phyloP scores from a whole-genome alignment of 805 yeast genomes.

The Candida peoriensis region DNA sequence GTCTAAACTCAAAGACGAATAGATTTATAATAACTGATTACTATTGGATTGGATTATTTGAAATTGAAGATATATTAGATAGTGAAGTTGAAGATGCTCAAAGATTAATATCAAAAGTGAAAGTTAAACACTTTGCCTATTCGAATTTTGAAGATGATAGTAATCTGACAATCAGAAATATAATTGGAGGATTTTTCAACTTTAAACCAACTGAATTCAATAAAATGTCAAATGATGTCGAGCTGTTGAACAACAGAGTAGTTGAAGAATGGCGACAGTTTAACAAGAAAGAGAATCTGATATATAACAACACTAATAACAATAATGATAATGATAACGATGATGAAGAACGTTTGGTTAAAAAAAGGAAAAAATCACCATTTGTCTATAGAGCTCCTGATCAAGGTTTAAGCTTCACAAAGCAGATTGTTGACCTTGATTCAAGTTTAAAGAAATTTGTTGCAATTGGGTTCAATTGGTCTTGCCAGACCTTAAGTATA shows the following conservation, averaged over 20 bases:
- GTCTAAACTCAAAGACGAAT: slow-evolving; percentile 22
- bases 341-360: too few relatives aligned
- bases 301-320: background rate
- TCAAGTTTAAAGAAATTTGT: slow-evolving; percentile 10
- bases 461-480: slow-evolving; percentile 23
- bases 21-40: slow-evolving; percentile 24
- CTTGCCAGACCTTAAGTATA: slow-evolving; percentile 23
- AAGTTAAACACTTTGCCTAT: slow-evolving; percentile 20
- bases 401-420: slow-evolving; percentile 15
- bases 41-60: slow-evolving; percentile 24
- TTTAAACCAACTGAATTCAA: slow-evolving; percentile 8
- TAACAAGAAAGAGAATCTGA: slow-evolving; percentile 1
- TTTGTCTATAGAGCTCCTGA: slow-evolving; percentile 13
- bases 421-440: slow-evolving; percentile 17
- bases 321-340: too few relatives aligned
- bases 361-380: slow-evolving; percentile 13
- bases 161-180: slow-evolving; percentile 19
- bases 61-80: slow-evolving; percentile 21
- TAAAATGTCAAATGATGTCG: slow-evolving; percentile 4
- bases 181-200: slow-evolving; percentile 20
- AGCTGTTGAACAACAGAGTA: slow-evolving; percentile 12
- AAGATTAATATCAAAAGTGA: slow-evolving; percentile 20
- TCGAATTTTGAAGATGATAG: slow-evolving; percentile 18
- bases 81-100: slow-evolving; percentile 22
- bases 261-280: slow-evolving; percentile 21